Percentiles rank a stretch among this genome's conserved stretches.
These are phyloP conservation scores for Globisporangium ultimum DNA, from an alignment of 352 stramenopile genomes.

Conservation along the genomic window DNA sequence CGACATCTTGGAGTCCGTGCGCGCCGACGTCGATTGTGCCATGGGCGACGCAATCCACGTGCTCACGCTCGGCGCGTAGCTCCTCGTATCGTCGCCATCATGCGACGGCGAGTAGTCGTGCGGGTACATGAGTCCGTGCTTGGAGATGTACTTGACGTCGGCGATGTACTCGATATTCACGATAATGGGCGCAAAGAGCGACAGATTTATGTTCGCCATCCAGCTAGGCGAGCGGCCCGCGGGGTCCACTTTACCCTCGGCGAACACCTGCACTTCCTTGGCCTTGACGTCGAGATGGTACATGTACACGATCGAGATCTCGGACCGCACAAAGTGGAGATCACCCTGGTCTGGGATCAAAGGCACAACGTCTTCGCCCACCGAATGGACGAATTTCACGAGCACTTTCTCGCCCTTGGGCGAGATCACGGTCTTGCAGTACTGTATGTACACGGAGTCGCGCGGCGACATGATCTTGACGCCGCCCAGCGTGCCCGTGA, in stretches of 20 bases:
- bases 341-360: constrained; percentile 18
- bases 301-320: constrained; percentile 57
- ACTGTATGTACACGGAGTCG: constrained; percentile 64
- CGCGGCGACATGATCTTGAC: constrained; percentile 51
- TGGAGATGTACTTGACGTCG: constrained; percentile 82
- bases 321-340: constrained; percentile 49
- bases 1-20: constrained; percentile 6
- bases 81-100: not conserved
- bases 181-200: constrained; percentile 56
- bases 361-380: constrained; percentile 48
- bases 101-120: constrained; percentile 16
- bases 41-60: constrained; percentile 25
- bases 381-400: constrained; percentile 54
- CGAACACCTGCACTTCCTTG: constrained; percentile 65
- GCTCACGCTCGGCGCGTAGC: constrained; percentile 27
- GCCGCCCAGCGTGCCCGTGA: constrained; percentile 35
- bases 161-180: constrained; percentile 64
- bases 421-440: constrained; percentile 41
- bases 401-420: constrained; percentile 51
- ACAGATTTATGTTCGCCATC: constrained; percentile 57
- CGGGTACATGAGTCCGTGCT: constrained; percentile 69
- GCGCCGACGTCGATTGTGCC: constrained; percentile 8
- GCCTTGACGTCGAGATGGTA: constrained; percentile 53
- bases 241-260: constrained; percentile 53
- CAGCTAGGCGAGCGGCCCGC: constrained; percentile 43